Base-by-base conservation (phyloP, 2,329 filamentous ascomycete species). In the Colletotrichum siamense region DNA sequence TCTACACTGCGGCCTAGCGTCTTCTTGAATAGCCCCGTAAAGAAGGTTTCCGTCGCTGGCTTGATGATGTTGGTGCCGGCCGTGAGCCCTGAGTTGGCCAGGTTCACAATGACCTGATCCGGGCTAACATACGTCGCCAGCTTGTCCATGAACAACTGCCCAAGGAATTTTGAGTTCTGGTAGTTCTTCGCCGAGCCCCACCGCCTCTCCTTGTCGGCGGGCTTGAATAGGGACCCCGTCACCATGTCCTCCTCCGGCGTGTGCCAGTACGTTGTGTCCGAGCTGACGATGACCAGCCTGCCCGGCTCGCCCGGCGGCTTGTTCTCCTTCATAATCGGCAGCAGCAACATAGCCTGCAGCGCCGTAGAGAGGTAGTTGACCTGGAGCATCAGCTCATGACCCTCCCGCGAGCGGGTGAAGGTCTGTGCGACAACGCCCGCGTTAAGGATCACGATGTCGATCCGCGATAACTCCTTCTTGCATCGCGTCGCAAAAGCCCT, bases 61-160 rank as follows among this genome's bases (percentile, higher is more conserved):
- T 87, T 83, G 1, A 79, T 77, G 5, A 91, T 81, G 1, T 81
- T 78, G 0, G 89, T 90, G 4, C 86, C 87, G 44, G 82, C 84
- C 9, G 85, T 82, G 61, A 84, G 82, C 0, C 87, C 89, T 1
- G 89, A 89, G 24, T 89, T 87, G 2, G 86, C 87, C 2, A 88
- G 75, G 69, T 89, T 90, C 55, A 90, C 81, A 9, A 87, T 76
- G 0, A 88, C 84, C 44, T 88, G 84, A 3, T 88, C 82, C 0
- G 85, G 77, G 2, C 81, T 81, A 1, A 88, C 82, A 24, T 82
- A 81, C 18, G 87, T 83, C 7, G 79, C 80, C 0, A 88, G 77
- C 68, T 85, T 85, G 77, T 79, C 78, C 4, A 83, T 78, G 78
- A 86, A 87, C 32, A 86, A 78, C 28, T 84, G 82, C 3, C 79